These are phyloP conservation scores for Coelastrella sp. DNA, from an alignment of 139 green algal species.

Conservation along the genomic window DNA sequence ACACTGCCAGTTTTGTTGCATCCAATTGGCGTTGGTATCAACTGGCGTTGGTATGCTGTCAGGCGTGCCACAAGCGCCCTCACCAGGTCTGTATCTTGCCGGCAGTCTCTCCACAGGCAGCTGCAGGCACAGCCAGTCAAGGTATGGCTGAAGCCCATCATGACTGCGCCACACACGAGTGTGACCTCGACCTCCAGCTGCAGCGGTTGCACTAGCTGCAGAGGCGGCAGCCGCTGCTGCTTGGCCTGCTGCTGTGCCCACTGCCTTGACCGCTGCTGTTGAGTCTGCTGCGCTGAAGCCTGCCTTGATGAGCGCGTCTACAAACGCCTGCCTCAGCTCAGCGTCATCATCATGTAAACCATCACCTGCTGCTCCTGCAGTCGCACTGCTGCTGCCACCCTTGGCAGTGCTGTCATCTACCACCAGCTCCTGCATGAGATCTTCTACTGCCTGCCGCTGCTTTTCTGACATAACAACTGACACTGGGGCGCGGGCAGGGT, in stretches of 20 bases:
- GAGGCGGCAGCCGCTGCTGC: not conserved
- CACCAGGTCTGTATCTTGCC: conserved; percentile 68
- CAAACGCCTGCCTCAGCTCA: conserved; percentile 31
- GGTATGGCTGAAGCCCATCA: conserved; percentile 48
- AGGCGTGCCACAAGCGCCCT: not conserved
- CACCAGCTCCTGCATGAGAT: conserved; percentile 51
- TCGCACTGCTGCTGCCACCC: not conserved
- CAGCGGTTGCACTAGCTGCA: conserved; percentile 5
- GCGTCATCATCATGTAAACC: not conserved
- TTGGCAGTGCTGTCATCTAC: not conserved
- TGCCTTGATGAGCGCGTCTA: conserved; percentile 57
- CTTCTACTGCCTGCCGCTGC: conserved; percentile 62
- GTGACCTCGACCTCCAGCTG: not conserved
- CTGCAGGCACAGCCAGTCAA: conserved; percentile 87
- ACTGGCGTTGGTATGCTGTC: not conserved
- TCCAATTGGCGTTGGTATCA: not conserved
- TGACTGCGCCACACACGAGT: not conserved
- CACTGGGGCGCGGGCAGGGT: conserved; percentile 20
- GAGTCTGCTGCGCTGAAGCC: conserved; percentile 72
- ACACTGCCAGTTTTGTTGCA: no score
- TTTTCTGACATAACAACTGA: conserved; percentile 61
- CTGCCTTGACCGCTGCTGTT: conserved; percentile 45
- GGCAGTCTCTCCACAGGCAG: conserved; percentile 77
- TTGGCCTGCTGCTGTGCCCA: conserved; percentile 39
- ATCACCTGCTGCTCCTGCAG: not conserved